Percentiles rank a stretch among this genome's conserved stretches.
Conservation (phyloP, 192 early-diverging fungal genomes). For the Allomyces arbusculus region DNA sequence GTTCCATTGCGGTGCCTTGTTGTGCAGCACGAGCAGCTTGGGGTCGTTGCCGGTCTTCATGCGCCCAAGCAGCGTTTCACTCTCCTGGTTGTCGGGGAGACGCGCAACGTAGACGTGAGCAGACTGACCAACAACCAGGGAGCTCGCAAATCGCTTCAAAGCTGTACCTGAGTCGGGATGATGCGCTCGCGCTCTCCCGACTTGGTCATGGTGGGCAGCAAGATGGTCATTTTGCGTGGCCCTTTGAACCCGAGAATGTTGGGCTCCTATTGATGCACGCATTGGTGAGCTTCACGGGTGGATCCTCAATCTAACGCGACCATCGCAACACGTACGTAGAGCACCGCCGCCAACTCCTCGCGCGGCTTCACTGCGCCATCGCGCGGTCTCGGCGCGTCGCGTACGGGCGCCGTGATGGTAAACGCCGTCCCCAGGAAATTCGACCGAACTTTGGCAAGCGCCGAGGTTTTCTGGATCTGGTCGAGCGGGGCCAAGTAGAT, state of each 20-base stretch:
- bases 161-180: conserved; percentile 25
- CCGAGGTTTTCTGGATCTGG: neutral
- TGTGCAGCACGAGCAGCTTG: conserved; percentile 56
- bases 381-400: conserved; percentile 15
- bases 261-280: conserved; percentile 35
- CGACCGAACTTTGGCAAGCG: conserved; percentile 20
- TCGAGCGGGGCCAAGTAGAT: conserved; percentile 14
- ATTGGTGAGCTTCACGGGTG: neutral
- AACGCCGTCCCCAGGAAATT: conserved; percentile 77
- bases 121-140: neutral
- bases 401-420: conserved; percentile 41
- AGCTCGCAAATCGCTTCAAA: neutral
- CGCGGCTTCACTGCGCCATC: conserved; percentile 14
- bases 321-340: conserved; percentile 22
- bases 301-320: neutral
- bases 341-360: conserved; percentile 51
- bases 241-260: conserved; percentile 78
- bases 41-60: conserved; percentile 27
- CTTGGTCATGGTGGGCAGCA: conserved; percentile 46
- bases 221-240: conserved; percentile 74
- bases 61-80: conserved; percentile 39
- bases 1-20: conserved; percentile 89
- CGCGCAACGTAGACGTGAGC: neutral
- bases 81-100: conserved; percentile 17
- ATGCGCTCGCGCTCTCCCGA: conserved; percentile 31